A percentile compares a stretch with the other conserved stretches of the same genome.
These are phyloP conservation scores for Eruca vesicaria DNA, from an alignment of 441 rosid genomes.

Conservation along the genomic window DNA sequence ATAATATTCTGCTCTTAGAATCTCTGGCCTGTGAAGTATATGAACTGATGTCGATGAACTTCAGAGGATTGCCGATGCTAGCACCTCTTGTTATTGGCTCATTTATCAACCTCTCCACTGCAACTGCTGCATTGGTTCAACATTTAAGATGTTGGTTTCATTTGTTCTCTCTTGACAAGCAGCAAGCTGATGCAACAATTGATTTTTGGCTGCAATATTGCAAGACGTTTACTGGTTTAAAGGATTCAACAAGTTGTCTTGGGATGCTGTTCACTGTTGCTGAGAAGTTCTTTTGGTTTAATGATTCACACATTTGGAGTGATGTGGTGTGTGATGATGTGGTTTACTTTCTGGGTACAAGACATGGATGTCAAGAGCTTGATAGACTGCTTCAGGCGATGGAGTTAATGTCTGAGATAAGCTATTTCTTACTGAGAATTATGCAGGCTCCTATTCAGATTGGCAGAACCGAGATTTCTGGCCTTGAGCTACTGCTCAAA, in stretches of 20 bases:
- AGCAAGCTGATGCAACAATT: neutral
- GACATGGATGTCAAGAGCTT: neutral
- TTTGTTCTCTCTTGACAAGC: neutral
- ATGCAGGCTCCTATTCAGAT: too few species aligned
- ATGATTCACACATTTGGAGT: neutral
- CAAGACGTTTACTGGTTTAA: neutral
- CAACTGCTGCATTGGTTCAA: neutral
- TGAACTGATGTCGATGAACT: neutral
- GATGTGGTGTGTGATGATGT: neutral
- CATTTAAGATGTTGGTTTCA: neutral
- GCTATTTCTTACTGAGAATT: too few species aligned
- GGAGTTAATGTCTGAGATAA: neutral
- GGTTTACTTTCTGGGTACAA: neutral
- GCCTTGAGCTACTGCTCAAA: neutral
- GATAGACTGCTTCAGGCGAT: neutral
- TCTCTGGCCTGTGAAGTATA: neutral
- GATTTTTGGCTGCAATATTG: neutral
- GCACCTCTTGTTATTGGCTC: neutral
- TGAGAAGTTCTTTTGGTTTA: neutral
- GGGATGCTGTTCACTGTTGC: neutral
- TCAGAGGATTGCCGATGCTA: neutral
- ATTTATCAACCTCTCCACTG: neutral
- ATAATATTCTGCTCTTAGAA: too few species aligned
- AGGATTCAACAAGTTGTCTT: too few species aligned
- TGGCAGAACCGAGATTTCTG: too few species aligned